A percentile compares a stretch with the other conserved stretches of the same genome.
These are phyloP conservation scores for Pseudocercospora vitis DNA, from an alignment of 2,329 filamentous ascomycete species.

Conservation along the genomic window DNA sequence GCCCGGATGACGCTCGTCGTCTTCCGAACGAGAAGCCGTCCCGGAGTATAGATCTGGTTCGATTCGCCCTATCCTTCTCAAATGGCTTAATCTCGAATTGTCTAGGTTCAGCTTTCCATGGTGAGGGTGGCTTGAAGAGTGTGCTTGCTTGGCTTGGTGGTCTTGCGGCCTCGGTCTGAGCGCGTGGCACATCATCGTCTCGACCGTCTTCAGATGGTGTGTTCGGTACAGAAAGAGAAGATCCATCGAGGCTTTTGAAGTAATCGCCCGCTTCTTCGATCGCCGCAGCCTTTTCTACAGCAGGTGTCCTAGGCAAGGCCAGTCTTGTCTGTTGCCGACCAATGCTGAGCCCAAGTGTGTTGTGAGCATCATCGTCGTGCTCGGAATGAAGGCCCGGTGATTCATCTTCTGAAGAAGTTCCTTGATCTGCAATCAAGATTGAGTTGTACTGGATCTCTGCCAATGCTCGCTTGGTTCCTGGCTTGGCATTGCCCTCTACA, in stretches of 20 bases:
- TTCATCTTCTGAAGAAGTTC: constrained; percentile 49
- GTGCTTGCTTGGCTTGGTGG: not conserved
- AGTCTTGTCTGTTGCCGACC: constrained; percentile 57
- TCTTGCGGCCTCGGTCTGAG: constrained; percentile 10
- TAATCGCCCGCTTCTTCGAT: constrained; percentile 52
- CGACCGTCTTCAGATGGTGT: not conserved
- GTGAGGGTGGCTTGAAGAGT: constrained; percentile 41
- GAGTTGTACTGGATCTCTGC: constrained; percentile 45
- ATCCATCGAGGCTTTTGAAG: constrained; percentile 40
- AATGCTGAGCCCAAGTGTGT: constrained; percentile 60
- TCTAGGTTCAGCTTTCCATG: constrained; percentile 45
- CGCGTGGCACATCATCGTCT: constrained; percentile 9
- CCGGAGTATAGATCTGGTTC: constrained; percentile 37
- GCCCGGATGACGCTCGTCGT: constrained; percentile 43
- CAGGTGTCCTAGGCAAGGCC: constrained; percentile 57
- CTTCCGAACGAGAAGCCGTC: constrained; percentile 42
- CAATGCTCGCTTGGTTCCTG: constrained; percentile 39
- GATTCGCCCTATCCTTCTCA: constrained; percentile 33
- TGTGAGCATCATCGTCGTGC: constrained; percentile 44
- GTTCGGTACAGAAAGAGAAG: constrained; percentile 3
- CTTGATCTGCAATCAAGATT: constrained; percentile 39
- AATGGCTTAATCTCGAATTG: constrained; percentile 23
- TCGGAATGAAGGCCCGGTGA: constrained; percentile 24
- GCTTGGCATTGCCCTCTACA: constrained; percentile 1
- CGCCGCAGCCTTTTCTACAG: constrained; percentile 59